phyloP scores from a whole-genome alignment of 2,329 filamentous ascomycete species.

The Akanthomyces dipterigenus region DNA sequence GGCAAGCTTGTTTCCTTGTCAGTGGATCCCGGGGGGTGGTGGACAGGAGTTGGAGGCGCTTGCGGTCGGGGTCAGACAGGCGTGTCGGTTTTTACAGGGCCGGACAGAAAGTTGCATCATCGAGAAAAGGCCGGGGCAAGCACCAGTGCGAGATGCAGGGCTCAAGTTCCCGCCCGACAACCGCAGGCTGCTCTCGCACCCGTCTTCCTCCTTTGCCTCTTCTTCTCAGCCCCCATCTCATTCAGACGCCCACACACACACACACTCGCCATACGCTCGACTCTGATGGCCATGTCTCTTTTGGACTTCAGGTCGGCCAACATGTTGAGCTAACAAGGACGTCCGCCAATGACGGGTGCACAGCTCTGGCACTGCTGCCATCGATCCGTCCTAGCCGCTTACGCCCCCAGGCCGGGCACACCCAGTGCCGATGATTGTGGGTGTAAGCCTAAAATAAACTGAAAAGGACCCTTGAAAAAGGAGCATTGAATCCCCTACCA shows the following conservation, averaged over 20 bases:
- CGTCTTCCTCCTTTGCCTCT: neutral
- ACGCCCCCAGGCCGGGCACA: neutral
- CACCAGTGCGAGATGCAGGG: neutral
- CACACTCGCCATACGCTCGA: neutral
- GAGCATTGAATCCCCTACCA: no score
- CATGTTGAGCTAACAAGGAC: neutral
- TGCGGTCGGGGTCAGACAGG: neutral
- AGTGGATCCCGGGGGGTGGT: neutral
- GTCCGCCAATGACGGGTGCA: neutral
- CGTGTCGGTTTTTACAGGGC: no score
- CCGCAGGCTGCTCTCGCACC: neutral
- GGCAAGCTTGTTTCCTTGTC: neutral
- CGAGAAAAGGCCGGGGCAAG: neutral
- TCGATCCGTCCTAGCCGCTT: conserved; percentile 9
- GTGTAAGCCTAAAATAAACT: neutral
- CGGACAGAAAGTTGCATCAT: neutral
- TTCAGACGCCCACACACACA: neutral
- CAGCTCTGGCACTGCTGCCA: neutral
- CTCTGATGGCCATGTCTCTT: neutral
- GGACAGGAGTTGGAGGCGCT: neutral
- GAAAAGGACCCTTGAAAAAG: neutral
- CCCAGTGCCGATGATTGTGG: neutral
- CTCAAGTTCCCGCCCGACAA: neutral
- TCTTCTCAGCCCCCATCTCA: neutral
- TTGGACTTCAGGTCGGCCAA: no score